Evolutionary conservation across 2,329 filamentous ascomycete species (phyloP), one percentile per base, ranked within the genome.

Genomic region (Bipolaris oryzae): DNA sequence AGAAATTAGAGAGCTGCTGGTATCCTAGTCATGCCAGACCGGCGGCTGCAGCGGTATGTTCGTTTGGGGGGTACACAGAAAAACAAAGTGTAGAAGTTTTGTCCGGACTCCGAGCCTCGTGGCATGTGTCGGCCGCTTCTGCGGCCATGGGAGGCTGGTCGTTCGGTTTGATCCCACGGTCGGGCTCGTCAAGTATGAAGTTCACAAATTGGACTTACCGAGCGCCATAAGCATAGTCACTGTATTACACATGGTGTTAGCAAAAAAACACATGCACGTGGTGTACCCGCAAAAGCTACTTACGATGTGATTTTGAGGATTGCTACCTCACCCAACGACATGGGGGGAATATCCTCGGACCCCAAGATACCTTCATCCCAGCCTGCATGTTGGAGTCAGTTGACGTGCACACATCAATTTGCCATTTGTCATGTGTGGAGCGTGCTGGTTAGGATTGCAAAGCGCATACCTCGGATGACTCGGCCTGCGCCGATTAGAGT

Each of bases 241-340:
- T 77, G 57, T 46, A 45, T 38, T 13, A 25, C 50, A 48, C 50
- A 59, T 38, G 16, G 35, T 41, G 31, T 73, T 60, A 73, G 70
- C 35, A 3, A 23, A 48, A 41, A 54, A 41, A 42, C 15, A 35
- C 15, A 23, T 15, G 16, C 21, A 31, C 15, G 18, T n/a, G 13
- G 48, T 47, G n/a, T 28, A 37, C 11, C 15, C 20, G 25, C 25
- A 46, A 52, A 15, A 44, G 50, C 58, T 59, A 71, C 84, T 77
- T 83, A 92, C 89, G 85, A 83, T 62, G 88, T 85, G 74, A 98
- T 97, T 66, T 88, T 89, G 63, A 99, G 83, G 49, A 86, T 90
- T 51, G 92, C 88, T 82, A 91, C 94, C 85, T 98, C 94, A 75
- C 94, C 93, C 57, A 96, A 82, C 74, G 89, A 88, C 94, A 99